Evolutionary conservation across 768 basidiomycete species (phyloP), one percentile per base, ranked within the genome.

Genomic region (Guyanaporus albipodus): DNA sequence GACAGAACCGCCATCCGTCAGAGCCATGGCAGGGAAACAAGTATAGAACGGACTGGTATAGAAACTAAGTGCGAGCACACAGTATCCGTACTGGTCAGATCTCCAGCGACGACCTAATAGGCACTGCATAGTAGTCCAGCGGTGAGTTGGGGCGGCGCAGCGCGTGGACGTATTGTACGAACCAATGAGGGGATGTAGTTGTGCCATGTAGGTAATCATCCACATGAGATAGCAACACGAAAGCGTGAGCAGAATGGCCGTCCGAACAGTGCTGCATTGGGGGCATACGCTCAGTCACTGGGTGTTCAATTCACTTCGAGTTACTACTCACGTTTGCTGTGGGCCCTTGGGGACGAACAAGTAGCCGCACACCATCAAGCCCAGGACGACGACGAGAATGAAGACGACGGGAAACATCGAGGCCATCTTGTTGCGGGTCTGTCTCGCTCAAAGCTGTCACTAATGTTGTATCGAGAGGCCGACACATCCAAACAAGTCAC

Each of bases 181-280:
- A 94, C 94, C 70, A 60, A 95, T 83, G 41, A 98, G 76, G 29
- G 94, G 94, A 62, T 97, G 83, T 41, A 96, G 67, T 62, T 98
- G 94, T 1, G 93, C 92, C 64, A 96, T 76, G 69, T 95, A 98
- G n/a, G 94, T 93, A 61, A 95, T 81, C 71, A 86, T 86, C 94
- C 94, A 98, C 83, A 97, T 85, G 58, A 98, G 79, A 72, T 93
- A 98, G 69, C 90, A 94, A 45, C 79, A 85, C 4, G 80, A 72
- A 15, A 97, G 67, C 3, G 88, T 78, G 51, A 98, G 78, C 71
- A 91, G 74, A 38, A 91, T 62, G 52, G 77, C 78, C 2, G 91
- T 87, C 55, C 94, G 86, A 53, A 93, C 78, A 42, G 93, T 78
- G 48, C 94, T 98, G 67, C 18, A 38, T 33, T 18, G 32, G 39